These are phyloP conservation scores for Cryptococcus wingfieldii DNA, from an alignment of 1,284 basidiomycete genomes.

Conservation along the genomic window DNA sequence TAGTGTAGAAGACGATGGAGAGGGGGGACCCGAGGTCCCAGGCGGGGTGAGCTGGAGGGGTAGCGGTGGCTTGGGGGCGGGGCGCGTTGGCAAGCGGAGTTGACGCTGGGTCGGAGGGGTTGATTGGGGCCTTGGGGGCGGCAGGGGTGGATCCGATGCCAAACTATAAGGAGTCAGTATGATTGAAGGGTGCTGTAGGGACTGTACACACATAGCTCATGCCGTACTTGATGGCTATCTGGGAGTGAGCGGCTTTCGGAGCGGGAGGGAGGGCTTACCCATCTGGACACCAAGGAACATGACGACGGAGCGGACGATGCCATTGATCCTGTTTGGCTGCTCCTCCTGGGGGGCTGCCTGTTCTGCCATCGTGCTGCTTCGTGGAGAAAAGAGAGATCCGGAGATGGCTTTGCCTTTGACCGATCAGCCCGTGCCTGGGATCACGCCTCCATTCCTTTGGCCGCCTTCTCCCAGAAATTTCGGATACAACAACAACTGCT, in stretches of 20 bases:
- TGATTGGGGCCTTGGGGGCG: slow-evolving; percentile 6
- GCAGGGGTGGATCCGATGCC: slow-evolving; percentile 10
- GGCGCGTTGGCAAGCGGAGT: slow-evolving; percentile 2
- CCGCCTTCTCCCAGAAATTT: neutral
- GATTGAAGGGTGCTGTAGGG: neutral
- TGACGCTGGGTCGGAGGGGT: slow-evolving; percentile 6
- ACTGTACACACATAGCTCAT: slow-evolving; percentile 34
- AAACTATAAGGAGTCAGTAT: slow-evolving; percentile 5
- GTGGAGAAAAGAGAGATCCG: neutral
- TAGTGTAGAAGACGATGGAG: slow-evolving; percentile 68
- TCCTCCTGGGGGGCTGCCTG: slow-evolving; percentile 10
- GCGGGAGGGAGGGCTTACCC: slow-evolving; percentile 21
- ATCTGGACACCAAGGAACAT: slow-evolving; percentile 36
- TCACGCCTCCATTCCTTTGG: too few relatives aligned
- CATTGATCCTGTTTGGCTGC: slow-evolving; percentile 15
- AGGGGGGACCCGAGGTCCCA: slow-evolving; percentile 50
- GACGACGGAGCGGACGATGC: slow-evolving; percentile 22
- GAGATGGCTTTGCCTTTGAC: too few relatives aligned
- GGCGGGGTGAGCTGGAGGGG: slow-evolving; percentile 28
- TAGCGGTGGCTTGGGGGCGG: slow-evolving; percentile 1
- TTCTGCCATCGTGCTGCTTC: slow-evolving; percentile 8
- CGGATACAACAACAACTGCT: neutral
- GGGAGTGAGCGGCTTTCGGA: neutral
- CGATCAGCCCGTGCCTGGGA: too few relatives aligned
- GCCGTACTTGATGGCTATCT: slow-evolving; percentile 38